phyloP scores from a whole-genome alignment of 768 basidiomycete genomes.

The Gloeopeniophorella convolvens region DNA sequence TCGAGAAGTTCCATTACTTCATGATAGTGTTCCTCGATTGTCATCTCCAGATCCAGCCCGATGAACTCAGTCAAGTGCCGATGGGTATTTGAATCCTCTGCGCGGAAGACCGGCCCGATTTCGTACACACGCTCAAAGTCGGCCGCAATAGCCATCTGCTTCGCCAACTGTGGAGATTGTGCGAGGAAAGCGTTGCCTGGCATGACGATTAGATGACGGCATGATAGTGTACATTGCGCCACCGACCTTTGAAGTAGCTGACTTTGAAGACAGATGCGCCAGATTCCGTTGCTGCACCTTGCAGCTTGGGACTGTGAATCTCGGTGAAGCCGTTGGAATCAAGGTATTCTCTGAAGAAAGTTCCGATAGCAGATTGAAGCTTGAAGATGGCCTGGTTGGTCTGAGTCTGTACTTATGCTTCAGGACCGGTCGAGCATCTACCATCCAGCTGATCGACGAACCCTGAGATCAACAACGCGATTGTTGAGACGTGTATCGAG shows the following conservation, averaged over 20 bases:
- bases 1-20: slow-evolving; percentile 94
- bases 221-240: neutral
- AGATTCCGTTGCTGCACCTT: slow-evolving; percentile 94
- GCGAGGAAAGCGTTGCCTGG: slow-evolving; percentile 87
- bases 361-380: slow-evolving; percentile 82
- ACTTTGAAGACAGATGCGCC: slow-evolving; percentile 98
- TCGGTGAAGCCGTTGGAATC: slow-evolving; percentile 74
- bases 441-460: slow-evolving; percentile 31
- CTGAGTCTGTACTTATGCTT: slow-evolving; percentile 52
- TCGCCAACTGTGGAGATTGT: slow-evolving; percentile 94
- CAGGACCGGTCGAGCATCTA: neutral
- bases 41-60: slow-evolving; percentile 98
- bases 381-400: slow-evolving; percentile 96
- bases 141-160: slow-evolving; percentile 99
- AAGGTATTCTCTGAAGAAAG: slow-evolving; percentile 81
- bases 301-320: slow-evolving; percentile 96
- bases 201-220: neutral
- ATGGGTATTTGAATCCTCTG: slow-evolving; percentile 95
- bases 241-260: slow-evolving; percentile 88
- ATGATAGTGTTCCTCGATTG: slow-evolving; percentile 97
- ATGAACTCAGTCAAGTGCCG: slow-evolving; percentile 98
- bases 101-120: slow-evolving; percentile 94
- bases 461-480: slow-evolving; percentile 89
- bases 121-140: slow-evolving; percentile 99
- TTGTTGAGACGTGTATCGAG: slow-evolving; percentile 94